Conservation (phyloP, 306 rosid genomes). For the Prunus campanulata region DNA sequence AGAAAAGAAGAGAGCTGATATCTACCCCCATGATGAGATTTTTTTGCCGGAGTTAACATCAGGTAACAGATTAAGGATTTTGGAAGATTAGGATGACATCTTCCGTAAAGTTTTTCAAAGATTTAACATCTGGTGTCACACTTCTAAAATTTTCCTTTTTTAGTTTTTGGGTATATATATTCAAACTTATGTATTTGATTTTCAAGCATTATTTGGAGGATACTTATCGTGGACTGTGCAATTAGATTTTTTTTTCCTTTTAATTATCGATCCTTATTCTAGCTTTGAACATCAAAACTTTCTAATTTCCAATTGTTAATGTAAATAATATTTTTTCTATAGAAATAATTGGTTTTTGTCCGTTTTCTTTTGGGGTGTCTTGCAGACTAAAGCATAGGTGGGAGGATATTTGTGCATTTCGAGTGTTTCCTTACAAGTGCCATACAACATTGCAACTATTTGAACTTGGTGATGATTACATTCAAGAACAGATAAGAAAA, state of each 20-base stretch:
- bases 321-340: too few relatives aligned
- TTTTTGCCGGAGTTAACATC: too few relatives aligned
- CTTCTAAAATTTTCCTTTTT: not conserved
- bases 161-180: not conserved
- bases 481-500: conserved; percentile 74
- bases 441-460: conserved; percentile 89
- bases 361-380: not conserved
- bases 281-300: not conserved
- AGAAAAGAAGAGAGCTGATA: too few relatives aligned
- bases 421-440: conserved; percentile 77
- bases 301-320: not conserved
- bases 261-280: not conserved
- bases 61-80: too few relatives aligned
- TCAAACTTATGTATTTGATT: not conserved
- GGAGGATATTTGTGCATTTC: conserved; percentile 77
- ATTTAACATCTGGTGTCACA: too few relatives aligned
- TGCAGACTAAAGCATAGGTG: conserved; percentile 60
- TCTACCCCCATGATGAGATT: too few relatives aligned
- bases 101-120: too few relatives aligned
- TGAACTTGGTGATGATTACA: conserved; percentile 86
- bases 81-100: too few relatives aligned
- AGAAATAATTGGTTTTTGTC: too few relatives aligned
- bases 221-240: not conserved
- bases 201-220: not conserved
- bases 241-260: not conserved